These are phyloP conservation scores for Aeschynomene evenia DNA, from an alignment of 306 rosid species.

Conservation along the genomic window DNA sequence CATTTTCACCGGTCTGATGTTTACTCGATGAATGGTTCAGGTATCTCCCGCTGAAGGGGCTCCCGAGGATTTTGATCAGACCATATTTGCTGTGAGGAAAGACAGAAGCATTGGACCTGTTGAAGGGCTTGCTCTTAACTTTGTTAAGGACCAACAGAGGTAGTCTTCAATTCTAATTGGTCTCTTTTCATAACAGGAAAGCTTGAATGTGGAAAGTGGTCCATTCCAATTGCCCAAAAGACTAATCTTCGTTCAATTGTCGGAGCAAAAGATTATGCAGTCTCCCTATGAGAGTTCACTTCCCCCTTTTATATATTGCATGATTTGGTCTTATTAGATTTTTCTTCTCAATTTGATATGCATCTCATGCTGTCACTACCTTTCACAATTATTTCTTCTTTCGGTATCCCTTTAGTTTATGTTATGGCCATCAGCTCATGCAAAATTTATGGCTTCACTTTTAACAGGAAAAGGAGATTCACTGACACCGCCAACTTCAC, in stretches of 20 bases:
- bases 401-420: not conserved
- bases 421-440: not conserved
- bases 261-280: too few species aligned
- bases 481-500: slow-evolving; percentile 95
- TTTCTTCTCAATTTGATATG: slow-evolving; percentile 9
- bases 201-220: slow-evolving; percentile 3
- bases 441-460: slow-evolving; percentile 5
- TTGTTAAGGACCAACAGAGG: slow-evolving; percentile 86
- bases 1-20: slow-evolving; percentile 27
- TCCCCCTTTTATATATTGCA: too few species aligned
- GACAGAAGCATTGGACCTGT: slow-evolving; percentile 59
- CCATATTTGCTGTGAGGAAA: slow-evolving; percentile 58
- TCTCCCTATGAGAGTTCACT: too few species aligned
- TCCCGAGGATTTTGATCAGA: slow-evolving; percentile 96
- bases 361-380: not conserved
- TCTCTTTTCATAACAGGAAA: not conserved
- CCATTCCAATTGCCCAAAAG: too few species aligned
- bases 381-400: not conserved
- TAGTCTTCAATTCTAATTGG: slow-evolving; percentile 26
- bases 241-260: too few species aligned
- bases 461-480: slow-evolving; percentile 73
- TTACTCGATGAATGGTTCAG: slow-evolving; percentile 41
- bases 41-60: slow-evolving; percentile 78
- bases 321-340: not conserved
- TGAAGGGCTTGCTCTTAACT: slow-evolving; percentile 65